Conservation (phyloP, 805 yeast species). For the Ogataea trehaloabstinens region DNA sequence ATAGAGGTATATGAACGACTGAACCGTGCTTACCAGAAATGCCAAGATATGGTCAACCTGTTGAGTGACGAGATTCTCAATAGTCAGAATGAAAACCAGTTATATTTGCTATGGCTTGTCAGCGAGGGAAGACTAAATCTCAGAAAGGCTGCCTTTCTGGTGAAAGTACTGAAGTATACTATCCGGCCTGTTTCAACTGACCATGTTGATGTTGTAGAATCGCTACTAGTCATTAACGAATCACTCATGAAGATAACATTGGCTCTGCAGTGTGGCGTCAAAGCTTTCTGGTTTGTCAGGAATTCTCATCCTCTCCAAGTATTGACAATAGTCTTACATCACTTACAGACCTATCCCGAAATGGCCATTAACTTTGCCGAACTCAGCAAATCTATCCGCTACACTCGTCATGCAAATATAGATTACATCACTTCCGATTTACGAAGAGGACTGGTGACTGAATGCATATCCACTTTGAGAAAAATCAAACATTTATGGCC, state of each 20-base stretch:
- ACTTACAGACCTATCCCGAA: conserved; percentile 15
- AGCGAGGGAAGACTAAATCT: conserved; percentile 21
- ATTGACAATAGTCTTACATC: conserved; percentile 21
- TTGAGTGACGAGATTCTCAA: conserved; percentile 9
- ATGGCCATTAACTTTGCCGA: conserved; percentile 10
- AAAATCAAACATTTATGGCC: conserved; percentile 17
- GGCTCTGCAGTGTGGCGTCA: conserved; percentile 10
- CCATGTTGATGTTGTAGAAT: conserved; percentile 18
- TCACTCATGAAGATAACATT: conserved; percentile 19
- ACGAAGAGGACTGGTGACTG: conserved; percentile 11
- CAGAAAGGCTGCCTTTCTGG: conserved; percentile 18
- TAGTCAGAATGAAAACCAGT: not conserved
- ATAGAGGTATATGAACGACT: conserved; percentile 5
- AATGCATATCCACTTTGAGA: conserved; percentile 8
- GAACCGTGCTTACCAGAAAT: conserved; percentile 5
- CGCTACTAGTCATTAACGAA: conserved; percentile 23
- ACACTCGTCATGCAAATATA: conserved; percentile 9
- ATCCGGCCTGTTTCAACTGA: conserved; percentile 2
- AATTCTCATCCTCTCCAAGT: conserved; percentile 26
- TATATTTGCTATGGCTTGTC: conserved; percentile 13
- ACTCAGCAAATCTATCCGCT: conserved; percentile 10
- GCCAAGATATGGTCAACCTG: conserved; percentile 9
- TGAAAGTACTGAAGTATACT: conserved; percentile 14
- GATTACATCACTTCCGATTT: conserved; percentile 17
- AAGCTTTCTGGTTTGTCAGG: conserved; percentile 20